These are phyloP conservation scores for Enterocytospora artemiae DNA, from an alignment of 371 early-diverging fungal species.

Conservation along the genomic window DNA sequence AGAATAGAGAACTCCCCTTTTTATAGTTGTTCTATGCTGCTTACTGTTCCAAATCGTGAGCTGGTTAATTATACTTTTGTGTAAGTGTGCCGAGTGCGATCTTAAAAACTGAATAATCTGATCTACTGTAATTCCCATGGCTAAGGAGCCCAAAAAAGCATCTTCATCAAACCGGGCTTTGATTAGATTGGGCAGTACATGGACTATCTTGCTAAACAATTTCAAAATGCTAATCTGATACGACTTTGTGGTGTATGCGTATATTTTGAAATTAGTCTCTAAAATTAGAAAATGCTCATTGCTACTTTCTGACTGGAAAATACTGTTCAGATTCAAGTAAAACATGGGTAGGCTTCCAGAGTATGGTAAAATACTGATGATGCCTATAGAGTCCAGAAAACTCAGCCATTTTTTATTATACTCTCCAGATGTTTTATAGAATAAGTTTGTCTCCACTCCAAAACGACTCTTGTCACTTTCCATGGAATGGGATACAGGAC, in stretches of 20 bases:
- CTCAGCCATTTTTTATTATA: too few relatives aligned
- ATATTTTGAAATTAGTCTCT: slow-evolving; percentile 80
- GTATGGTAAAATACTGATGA: slow-evolving; percentile 5
- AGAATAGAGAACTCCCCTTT: slow-evolving; percentile 66
- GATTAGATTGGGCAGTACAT: slow-evolving; percentile 82
- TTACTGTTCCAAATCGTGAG: slow-evolving; percentile 90
- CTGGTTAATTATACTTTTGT: slow-evolving; percentile 83
- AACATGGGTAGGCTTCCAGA: not conserved
- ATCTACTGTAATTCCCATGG: slow-evolving; percentile 82
- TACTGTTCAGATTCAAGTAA: slow-evolving; percentile 1
- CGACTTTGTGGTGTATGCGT: slow-evolving; percentile 88
- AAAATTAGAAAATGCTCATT: slow-evolving; percentile 28
- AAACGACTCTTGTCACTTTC: too few relatives aligned
- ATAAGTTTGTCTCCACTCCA: too few relatives aligned
- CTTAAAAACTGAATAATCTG: slow-evolving; percentile 62
- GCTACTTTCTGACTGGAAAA: slow-evolving; percentile 5
- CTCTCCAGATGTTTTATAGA: too few relatives aligned
- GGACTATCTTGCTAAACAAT: slow-evolving; percentile 71
- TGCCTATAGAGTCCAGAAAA: slow-evolving; percentile 22
- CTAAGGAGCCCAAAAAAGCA: slow-evolving; percentile 71
- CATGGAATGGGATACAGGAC: too few relatives aligned
- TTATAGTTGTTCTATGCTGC: slow-evolving; percentile 65
- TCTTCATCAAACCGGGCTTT: slow-evolving; percentile 78
- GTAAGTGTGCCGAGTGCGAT: slow-evolving; percentile 58
- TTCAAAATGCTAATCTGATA: slow-evolving; percentile 85